Evolutionary conservation across 139 green algal genomes (phyloP).

Genomic region (Chlamydomonas applanata): DNA sequence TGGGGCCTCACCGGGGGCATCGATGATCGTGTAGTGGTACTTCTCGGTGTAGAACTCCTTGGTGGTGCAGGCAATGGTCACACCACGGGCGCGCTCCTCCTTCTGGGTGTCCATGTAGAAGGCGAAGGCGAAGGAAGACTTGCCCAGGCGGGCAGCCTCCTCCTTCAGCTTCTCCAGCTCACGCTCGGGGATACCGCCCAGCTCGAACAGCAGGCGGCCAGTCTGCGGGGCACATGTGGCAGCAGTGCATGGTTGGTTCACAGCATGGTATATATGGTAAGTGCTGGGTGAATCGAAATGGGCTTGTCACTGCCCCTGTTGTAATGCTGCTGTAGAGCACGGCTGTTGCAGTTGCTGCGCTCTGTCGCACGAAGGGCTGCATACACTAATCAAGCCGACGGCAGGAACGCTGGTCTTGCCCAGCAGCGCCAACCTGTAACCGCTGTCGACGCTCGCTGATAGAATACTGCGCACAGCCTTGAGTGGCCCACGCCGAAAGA

Average conservation of each 20-base stretch:
- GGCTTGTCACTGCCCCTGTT: background rate
- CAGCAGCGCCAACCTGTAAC: too few species aligned
- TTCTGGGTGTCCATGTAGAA: conserved; percentile 93
- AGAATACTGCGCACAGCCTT: too few species aligned
- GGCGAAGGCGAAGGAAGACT: conserved; percentile 91
- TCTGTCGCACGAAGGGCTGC: background rate
- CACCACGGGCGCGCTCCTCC: conserved; percentile 91
- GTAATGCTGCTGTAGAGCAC: background rate
- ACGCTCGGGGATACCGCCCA: conserved; percentile 98
- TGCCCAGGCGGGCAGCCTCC: conserved; percentile 79
- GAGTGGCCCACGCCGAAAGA: too few species aligned
- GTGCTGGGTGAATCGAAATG: background rate
- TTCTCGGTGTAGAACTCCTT: conserved; percentile 99
- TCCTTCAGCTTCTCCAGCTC: conserved; percentile 97
- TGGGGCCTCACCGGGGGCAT: conserved; percentile 68
- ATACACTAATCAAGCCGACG: background rate
- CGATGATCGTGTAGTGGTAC: conserved; percentile 99
- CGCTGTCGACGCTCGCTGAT: too few species aligned
- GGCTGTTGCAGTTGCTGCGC: background rate
- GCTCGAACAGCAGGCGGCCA: conserved; percentile 96
- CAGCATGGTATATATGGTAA: background rate
- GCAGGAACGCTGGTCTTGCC: background rate
- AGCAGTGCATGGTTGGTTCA: background rate
- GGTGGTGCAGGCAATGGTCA: conserved; percentile 96
- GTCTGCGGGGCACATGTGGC: conserved; percentile 71